Percentiles rank a stretch among this genome's conserved stretches.
Evolutionary conservation across 148 eudicot species (phyloP).

Genomic region (Rhododendron williamsianum): DNA sequence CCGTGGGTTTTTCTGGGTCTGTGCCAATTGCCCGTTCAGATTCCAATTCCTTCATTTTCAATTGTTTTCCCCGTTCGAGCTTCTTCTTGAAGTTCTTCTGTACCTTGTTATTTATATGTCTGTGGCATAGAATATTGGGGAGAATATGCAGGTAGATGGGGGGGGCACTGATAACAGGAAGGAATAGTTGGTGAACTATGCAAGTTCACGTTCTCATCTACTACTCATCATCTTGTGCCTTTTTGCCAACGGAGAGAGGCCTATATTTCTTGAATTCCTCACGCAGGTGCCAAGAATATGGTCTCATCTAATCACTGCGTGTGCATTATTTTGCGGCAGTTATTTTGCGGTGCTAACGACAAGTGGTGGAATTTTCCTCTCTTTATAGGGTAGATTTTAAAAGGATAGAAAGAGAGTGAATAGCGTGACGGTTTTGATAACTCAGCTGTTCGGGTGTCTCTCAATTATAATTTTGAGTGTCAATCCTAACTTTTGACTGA

Average conservation of each 20-base stretch:
- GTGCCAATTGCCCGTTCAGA: not conserved
- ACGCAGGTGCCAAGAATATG: slow-evolving; percentile 10
- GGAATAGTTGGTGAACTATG: slow-evolving; percentile 31
- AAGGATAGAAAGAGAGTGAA: too few relatives aligned
- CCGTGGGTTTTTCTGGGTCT: slow-evolving; percentile 20
- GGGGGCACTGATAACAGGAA: not conserved
- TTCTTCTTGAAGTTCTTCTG: not conserved
- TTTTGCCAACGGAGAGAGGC: not conserved
- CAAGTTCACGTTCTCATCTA: slow-evolving; percentile 28
- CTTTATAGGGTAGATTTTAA: too few relatives aligned
- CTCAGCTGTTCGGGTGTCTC: too few relatives aligned
- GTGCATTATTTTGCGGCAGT: not conserved
- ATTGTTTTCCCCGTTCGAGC: not conserved
- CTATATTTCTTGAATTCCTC: not conserved
- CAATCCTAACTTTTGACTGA: too few relatives aligned
- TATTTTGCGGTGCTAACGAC: not conserved
- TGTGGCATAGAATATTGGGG: not conserved
- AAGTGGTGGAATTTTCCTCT: not conserved
- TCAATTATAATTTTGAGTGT: too few relatives aligned
- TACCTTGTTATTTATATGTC: not conserved
- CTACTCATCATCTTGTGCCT: slow-evolving; percentile 15
- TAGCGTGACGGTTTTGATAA: too few relatives aligned
- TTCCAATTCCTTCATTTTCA: slow-evolving; percentile 9
- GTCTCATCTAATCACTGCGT: not conserved
- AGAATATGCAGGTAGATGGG: slow-evolving; percentile 10